Percentiles rank a stretch among this genome's conserved stretches.
Evolutionary conservation across 2,329 filamentous ascomycete genomes (phyloP).

Genomic region (Calcarisporium arbuscula): DNA sequence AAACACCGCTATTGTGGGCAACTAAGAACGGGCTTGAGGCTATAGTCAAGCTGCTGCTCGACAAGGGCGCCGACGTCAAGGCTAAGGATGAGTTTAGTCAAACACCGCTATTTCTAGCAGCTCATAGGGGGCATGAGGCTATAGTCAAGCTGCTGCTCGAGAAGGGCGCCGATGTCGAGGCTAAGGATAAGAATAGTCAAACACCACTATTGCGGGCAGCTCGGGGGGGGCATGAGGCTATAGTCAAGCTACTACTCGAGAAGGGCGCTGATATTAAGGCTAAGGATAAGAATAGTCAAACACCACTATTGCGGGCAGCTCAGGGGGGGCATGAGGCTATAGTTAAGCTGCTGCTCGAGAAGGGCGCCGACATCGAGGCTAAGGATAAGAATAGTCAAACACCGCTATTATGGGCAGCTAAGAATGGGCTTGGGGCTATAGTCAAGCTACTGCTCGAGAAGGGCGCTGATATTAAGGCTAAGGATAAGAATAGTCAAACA

Average conservation of each 20-base stretch:
- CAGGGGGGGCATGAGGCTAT: slow-evolving; percentile 3
- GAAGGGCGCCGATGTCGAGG: slow-evolving; percentile 6
- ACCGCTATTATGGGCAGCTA: slow-evolving; percentile 4
- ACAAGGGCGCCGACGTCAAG: slow-evolving; percentile 5
- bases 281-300: no score
- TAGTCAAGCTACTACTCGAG: slow-evolving; percentile 3
- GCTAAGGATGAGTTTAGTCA: background rate
- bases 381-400: slow-evolving; percentile 4
- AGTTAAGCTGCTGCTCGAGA: slow-evolving; percentile 6
- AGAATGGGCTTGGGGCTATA: slow-evolving; percentile 4
- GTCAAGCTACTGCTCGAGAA: slow-evolving; percentile 6
- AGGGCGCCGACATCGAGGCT: slow-evolving; percentile 5
- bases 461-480: slow-evolving; percentile 4
- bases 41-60: slow-evolving; percentile 6
- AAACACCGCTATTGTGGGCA: slow-evolving; percentile 8
- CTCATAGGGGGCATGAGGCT: slow-evolving; percentile 7
- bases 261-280: slow-evolving; percentile 6
- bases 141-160: slow-evolving; percentile 6
- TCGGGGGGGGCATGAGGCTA: slow-evolving; percentile 6
- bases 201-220: slow-evolving; percentile 5
- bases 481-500: slow-evolving; percentile 4
- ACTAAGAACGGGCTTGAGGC: no score
- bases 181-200: background rate
- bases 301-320: slow-evolving; percentile 5
- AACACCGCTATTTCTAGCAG: background rate